Evolutionary conservation across 2,329 filamentous ascomycete genomes (phyloP).

Genomic region (Fusarium cicatricum): DNA sequence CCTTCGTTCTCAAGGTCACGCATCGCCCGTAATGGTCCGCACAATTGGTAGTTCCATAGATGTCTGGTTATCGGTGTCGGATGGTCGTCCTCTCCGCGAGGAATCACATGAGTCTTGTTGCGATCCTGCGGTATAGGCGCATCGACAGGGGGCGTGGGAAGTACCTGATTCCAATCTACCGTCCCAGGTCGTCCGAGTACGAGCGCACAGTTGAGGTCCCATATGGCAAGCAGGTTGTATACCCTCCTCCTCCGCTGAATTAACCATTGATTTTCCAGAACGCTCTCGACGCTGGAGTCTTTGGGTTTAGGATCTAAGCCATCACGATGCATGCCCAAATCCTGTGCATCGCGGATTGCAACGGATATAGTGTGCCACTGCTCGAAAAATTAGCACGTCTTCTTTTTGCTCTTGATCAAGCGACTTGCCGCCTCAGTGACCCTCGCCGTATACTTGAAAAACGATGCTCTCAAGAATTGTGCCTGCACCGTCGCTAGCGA

Average conservation of each 20-base stretch:
- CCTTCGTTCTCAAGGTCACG: slow-evolving; percentile 65
- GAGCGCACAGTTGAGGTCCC: slow-evolving; percentile 62
- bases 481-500: slow-evolving; percentile 65
- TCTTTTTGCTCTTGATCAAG: neutral
- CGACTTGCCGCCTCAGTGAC: slow-evolving; percentile 62
- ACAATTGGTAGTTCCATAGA: slow-evolving; percentile 60
- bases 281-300: slow-evolving; percentile 55
- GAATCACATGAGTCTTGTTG: slow-evolving; percentile 57
- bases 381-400: neutral
- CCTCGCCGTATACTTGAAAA: slow-evolving; percentile 66
- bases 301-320: slow-evolving; percentile 59
- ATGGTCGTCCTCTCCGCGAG: slow-evolving; percentile 59
- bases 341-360: slow-evolving; percentile 68
- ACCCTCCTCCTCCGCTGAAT: slow-evolving; percentile 63
- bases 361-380: slow-evolving; percentile 65
- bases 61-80: slow-evolving; percentile 65
- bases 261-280: slow-evolving; percentile 65
- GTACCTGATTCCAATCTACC: slow-evolving; percentile 58
- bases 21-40: slow-evolving; percentile 60
- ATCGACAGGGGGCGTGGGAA: slow-evolving; percentile 62
- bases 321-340: slow-evolving; percentile 67
- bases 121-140: slow-evolving; percentile 57
- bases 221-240: slow-evolving; percentile 62
- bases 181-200: slow-evolving; percentile 65
- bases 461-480: slow-evolving; percentile 63